Evolutionary conservation across 768 basidiomycete species (phyloP).

Genomic region (Leucosporidium scottii): DNA sequence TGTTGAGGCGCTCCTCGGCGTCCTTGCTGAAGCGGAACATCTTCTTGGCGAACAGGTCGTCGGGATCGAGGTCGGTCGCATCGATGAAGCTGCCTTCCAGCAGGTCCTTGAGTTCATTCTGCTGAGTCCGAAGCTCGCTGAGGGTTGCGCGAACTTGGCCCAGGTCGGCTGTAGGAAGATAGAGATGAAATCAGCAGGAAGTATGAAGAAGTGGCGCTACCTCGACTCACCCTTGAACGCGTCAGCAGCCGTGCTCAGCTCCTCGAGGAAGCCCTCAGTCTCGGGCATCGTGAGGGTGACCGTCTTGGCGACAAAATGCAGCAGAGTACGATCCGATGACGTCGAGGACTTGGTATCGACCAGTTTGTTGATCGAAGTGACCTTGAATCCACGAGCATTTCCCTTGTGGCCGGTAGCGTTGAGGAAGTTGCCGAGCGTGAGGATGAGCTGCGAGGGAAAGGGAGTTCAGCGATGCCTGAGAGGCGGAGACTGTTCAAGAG

Average conservation of each 20-base stretch:
- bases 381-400: constrained; percentile 91
- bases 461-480: not conserved
- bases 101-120: constrained; percentile 66
- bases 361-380: constrained; percentile 97
- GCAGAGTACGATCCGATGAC: constrained; percentile 64
- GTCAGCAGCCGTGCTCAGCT: constrained; percentile 79
- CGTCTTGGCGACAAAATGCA: constrained; percentile 88
- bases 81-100: constrained; percentile 51
- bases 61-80: constrained; percentile 49
- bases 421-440: constrained; percentile 95
- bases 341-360: constrained; percentile 90
- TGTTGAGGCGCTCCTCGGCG: constrained; percentile 67
- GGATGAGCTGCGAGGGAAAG: constrained; percentile 58
- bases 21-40: constrained; percentile 86
- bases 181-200: not conserved
- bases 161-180: constrained; percentile 59
- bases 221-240: constrained; percentile 72
- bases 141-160: constrained; percentile 75
- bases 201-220: not conserved
- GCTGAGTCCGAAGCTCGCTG: constrained; percentile 53
- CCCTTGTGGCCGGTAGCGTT: constrained; percentile 94
- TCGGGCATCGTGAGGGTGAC: constrained; percentile 78
- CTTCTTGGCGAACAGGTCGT: constrained; percentile 74
- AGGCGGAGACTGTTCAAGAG: not conserved
- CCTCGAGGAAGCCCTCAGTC: constrained; percentile 81